Base-by-base conservation (phyloP, 1,139 yeast genomes). In the Hyphopichia pseudoburtonii region DNA sequence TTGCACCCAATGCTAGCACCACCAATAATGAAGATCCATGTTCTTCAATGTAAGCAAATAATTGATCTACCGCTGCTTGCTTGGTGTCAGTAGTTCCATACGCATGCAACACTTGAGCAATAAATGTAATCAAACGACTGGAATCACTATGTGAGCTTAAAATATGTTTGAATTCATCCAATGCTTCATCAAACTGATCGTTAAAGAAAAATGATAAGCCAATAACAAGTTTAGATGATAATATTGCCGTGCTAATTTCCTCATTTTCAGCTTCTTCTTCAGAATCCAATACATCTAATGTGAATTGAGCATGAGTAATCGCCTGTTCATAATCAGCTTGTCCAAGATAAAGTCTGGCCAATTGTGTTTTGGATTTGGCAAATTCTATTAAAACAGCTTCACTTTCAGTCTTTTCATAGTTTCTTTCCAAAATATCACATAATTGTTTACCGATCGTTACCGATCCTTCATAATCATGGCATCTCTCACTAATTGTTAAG, bases 21-120 rank as follows among this genome's bases (percentile, higher is more conserved):
- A 86, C 79, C 22, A 79, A 56, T 32, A 87, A 62, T 1, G 87
- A 76, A 2, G 85, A 69, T 0, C 94, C 95, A 39, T 77, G 62
- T 11, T 64, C 70, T 43, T 77, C 84, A 33, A 89, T 78, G 51
- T 74, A 79, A 10, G 76, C 71, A 50, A 82, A 76, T 34, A 85
- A 56, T 52, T 83, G 89, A 50, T 83, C 89, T 36, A 87, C 55
- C 0, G 96, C 95, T 2, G 90, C 92, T 46, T 82, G 86, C 40
- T 79, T 81, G 6, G 92, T 81, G n/a, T 82, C 90, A 17, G 73
- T 78, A 0, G 81, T 76, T 7, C 81, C 84, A 40, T 78, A 78
- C 1, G 88, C 86, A 67, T 85, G 83, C 37, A 92, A 69, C 1
- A 89, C 83, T 52, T 88, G 95, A 0, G 95, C 80, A 19, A 87